phyloP scores from a whole-genome alignment of 2,329 filamentous ascomycete species.

The Trichoderma oligosporum region DNA sequence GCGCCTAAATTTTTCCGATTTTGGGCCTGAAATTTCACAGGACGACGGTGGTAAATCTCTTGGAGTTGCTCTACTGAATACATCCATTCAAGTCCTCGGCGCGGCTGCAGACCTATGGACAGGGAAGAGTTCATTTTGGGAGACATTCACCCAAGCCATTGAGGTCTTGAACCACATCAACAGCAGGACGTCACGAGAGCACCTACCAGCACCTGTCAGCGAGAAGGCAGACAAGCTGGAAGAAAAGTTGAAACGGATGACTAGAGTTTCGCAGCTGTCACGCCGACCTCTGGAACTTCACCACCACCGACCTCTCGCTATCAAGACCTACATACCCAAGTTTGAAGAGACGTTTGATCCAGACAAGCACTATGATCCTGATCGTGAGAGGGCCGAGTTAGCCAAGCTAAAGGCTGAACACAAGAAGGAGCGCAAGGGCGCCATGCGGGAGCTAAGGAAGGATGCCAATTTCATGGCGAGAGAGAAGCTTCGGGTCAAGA shows the following conservation, averaged over 20 bases:
- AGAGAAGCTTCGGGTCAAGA: conserved; percentile 88
- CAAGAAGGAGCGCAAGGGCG: conserved; percentile 93
- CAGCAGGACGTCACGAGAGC: conserved; percentile 48
- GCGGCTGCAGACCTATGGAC: conserved; percentile 70
- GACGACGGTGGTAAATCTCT: conserved; percentile 31
- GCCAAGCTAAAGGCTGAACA: conserved; percentile 84
- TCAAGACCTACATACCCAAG: conserved; percentile 84
- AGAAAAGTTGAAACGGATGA: conserved; percentile 49
- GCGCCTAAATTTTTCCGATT: conserved; percentile 59
- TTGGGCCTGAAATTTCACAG: conserved; percentile 39
- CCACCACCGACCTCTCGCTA: conserved; percentile 80
- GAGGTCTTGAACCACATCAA: conserved; percentile 58
- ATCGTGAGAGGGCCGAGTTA: conserved; percentile 81
- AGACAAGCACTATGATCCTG: conserved; percentile 93
- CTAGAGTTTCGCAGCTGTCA: conserved; percentile 58
- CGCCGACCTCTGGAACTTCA: conserved; percentile 84
- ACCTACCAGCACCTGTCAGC: conserved; percentile 45
- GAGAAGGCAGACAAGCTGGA: conserved; percentile 42
- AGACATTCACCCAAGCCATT: conserved; percentile 68
- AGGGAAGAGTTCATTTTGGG: conserved; percentile 67
- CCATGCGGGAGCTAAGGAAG: conserved; percentile 89
- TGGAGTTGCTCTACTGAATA: conserved; percentile 59
- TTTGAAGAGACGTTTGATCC: conserved; percentile 96
- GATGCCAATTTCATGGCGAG: conserved; percentile 91
- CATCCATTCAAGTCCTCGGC: conserved; percentile 62